Base-by-base conservation (phyloP, 176 grass and related monocot species). In the Otatea glauca region DNA sequence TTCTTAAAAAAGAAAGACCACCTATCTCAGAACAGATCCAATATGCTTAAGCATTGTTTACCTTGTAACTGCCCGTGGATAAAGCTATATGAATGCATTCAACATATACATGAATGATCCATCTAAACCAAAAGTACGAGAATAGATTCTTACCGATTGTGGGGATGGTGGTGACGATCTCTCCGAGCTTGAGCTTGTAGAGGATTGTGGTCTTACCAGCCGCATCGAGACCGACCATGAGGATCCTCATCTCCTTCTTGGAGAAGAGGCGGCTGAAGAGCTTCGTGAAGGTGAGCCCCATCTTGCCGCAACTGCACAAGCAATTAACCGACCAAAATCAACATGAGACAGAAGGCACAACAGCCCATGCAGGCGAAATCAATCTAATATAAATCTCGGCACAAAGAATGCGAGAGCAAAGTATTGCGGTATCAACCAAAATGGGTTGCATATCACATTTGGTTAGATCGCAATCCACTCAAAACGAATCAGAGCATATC, bases 141-240 rank as follows among this genome's bases (percentile, higher is more conserved):
- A 75, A 64, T 37, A 75, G 34, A 1, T 20, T 44, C 84, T 89
- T 78, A 94, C 92, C 92, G 17, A 94, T 94, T 41, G 92, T 94
- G 2, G 92, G 92, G 21, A 94, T 94, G 69, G 92, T 94, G 41
- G 92, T 94, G 76, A 94, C 92, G 42, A 94, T 94, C 75, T 94
- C 92, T 70, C 92, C 92, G 8, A 94, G 92, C 76, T 94, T 94
- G 83, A 94, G 89, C 92, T 94, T 94, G 84, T 94, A 94, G 73
- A 94, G 81, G 24, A 94, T 94, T 23, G 92, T 94, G 27, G 92
- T 94, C 81, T 94, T 94, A 92, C 92, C 92, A 84, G 89, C 89
- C 20, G 92, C 92, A 74, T 94, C 92, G 76, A 94, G 92, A 80
- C 92, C 89, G 1, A 94, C 92, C 92, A 94, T 94, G 39, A 94